Evolutionary conservation across 2,329 filamentous ascomycete species (phyloP).

Genomic region (Aspergillus luchuensis): DNA sequence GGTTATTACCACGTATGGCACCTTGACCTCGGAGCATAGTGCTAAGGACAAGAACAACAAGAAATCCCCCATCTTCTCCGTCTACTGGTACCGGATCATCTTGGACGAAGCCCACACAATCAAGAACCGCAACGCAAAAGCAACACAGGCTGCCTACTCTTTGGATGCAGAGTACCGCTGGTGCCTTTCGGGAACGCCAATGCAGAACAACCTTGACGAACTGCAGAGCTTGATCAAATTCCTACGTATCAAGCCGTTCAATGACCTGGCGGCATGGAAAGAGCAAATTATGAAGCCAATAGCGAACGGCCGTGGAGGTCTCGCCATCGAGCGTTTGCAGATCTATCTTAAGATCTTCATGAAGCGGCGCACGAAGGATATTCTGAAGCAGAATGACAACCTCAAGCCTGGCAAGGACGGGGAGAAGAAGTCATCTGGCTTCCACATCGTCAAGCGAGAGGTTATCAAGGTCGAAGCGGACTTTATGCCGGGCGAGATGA

Average conservation of each 20-base stretch:
- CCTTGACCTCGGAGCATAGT: constrained; percentile 85
- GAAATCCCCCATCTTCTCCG: constrained; percentile 81
- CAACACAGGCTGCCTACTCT: constrained; percentile 87
- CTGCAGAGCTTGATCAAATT: constrained; percentile 92
- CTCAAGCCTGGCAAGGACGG: constrained; percentile 68
- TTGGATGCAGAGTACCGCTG: constrained; percentile 85
- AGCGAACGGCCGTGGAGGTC: constrained; percentile 83
- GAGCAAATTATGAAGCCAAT: constrained; percentile 86
- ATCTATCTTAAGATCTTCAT: constrained; percentile 89
- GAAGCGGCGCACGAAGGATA: constrained; percentile 97
- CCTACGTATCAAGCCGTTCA: constrained; percentile 86
- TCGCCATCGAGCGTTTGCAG: constrained; percentile 85
- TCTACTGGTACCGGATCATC: constrained; percentile 94
- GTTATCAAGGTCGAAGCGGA: constrained; percentile 77
- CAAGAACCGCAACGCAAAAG: constrained; percentile 96
- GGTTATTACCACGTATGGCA: constrained; percentile 96
- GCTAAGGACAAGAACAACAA: constrained; percentile 64
- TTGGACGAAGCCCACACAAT: constrained; percentile 97
- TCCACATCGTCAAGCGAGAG: constrained; percentile 90
- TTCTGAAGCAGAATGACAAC: constrained; percentile 85
- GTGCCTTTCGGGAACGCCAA: constrained; percentile 94
- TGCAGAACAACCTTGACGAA: constrained; percentile 98
- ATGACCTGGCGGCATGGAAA: constrained; percentile 84
- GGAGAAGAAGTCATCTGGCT: constrained; percentile 59
- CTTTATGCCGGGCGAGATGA: constrained; percentile 76